Percentiles rank a stretch among this genome's conserved stretches.
These are phyloP conservation scores for Candida dubliniensis DNA, from an alignment of 1,139 yeast species.

Conservation along the genomic window DNA sequence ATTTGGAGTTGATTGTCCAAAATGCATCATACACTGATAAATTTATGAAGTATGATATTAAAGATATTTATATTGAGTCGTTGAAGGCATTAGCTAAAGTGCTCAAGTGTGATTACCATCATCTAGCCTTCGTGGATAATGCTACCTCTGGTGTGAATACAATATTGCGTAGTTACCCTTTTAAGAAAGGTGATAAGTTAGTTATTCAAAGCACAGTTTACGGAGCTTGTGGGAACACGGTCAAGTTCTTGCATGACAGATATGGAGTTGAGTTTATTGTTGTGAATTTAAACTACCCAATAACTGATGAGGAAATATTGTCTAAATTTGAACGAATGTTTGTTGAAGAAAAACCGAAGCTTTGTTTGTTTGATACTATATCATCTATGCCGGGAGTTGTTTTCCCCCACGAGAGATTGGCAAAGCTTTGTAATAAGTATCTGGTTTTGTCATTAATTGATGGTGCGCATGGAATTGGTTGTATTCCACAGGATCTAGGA, in stretches of 20 bases:
- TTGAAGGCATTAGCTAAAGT: constrained; percentile 37
- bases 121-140: constrained; percentile 53
- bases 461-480: constrained; percentile 72
- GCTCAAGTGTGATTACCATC: constrained; percentile 43
- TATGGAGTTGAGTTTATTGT: constrained; percentile 45
- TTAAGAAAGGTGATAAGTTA: constrained; percentile 55
- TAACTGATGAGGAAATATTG: constrained; percentile 48
- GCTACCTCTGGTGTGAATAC: constrained; percentile 66
- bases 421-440: constrained; percentile 47
- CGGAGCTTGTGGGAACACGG: constrained; percentile 56
- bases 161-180: constrained; percentile 55
- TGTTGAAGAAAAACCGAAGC: constrained; percentile 23
- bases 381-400: constrained; percentile 64
- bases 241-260: constrained; percentile 44
- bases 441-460: constrained; percentile 59
- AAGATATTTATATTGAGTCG: constrained; percentile 26
- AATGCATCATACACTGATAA: constrained; percentile 44
- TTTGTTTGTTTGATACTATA: constrained; percentile 61
- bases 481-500: constrained; percentile 39
- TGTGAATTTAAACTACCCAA: constrained; percentile 51
- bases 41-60: constrained; percentile 27
- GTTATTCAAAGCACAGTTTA: constrained; percentile 55
- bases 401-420: constrained; percentile 55
- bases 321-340: constrained; percentile 36
- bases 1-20: constrained; percentile 21